A percentile compares a stretch with the other conserved stretches of the same genome.
phyloP scores from a whole-genome alignment of 1,139 yeast species.

The Yamadazyma aaseri region DNA sequence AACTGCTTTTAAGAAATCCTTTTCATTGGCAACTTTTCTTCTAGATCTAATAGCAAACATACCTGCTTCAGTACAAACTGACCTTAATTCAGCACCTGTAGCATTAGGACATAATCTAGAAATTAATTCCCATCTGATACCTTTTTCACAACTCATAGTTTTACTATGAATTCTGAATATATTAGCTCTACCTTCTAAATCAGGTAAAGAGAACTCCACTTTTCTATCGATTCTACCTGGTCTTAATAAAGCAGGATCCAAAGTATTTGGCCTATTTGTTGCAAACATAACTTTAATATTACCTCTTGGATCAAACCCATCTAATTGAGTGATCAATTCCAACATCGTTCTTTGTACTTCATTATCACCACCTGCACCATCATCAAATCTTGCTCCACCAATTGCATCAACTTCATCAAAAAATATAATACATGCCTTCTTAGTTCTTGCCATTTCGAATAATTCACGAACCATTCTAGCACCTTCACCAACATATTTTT shows the following conservation, averaged over 20 bases:
- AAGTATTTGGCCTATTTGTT: conserved; percentile 94
- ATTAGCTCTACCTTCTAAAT: conserved; percentile 95
- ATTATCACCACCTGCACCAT: conserved; percentile 99
- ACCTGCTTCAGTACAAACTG: conserved; percentile 97
- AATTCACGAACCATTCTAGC: conserved; percentile 98
- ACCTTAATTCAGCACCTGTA: conserved; percentile 96
- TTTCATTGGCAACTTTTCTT: conserved; percentile 96
- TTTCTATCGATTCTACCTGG: conserved; percentile 98
- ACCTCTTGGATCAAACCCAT: conserved; percentile 98
- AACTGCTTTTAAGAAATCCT: conserved; percentile 94
- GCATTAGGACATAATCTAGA: conserved; percentile 96
- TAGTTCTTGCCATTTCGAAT: conserved; percentile 97
- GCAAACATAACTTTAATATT: conserved; percentile 99
- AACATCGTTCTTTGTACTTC: conserved; percentile 99
- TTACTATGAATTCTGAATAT: conserved; percentile 96
- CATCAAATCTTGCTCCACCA: conserved; percentile 98
- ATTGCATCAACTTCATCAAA: conserved; percentile 98
- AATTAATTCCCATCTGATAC: conserved; percentile 96
- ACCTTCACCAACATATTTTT: conserved; percentile 98
- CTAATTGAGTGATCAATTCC: conserved; percentile 94
- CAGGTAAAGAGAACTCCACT: conserved; percentile 95
- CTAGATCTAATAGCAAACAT: conserved; percentile 99
- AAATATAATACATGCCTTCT: conserved; percentile 93
- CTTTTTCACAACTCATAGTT: conserved; percentile 96
- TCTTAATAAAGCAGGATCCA: conserved; percentile 95